Evolutionary conservation across 176 grass and related monocot species (phyloP), one percentile per base, ranked within the genome.

Genomic region (Areca catechu): DNA sequence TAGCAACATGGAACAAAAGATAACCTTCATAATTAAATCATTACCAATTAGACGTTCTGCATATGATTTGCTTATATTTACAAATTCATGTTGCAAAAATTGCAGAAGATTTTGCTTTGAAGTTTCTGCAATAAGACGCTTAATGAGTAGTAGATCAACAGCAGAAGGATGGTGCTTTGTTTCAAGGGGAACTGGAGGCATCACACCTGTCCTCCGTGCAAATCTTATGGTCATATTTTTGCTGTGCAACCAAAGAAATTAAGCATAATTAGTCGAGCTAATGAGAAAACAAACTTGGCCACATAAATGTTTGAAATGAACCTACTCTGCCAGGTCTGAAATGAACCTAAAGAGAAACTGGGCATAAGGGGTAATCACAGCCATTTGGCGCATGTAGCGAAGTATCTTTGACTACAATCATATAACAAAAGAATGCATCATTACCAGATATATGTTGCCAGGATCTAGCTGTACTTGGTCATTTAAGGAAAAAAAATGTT

Each of bases 361-460:
- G 54, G 92, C 78, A 62, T 88, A 97, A 72, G 86, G 92, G n/a
- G 92, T 97, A 57, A 97, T 97, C 47, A 97, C 92, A 55, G 86
- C 92, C 92, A 97, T 91, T 72, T 97, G 86, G 16, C 86, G 80
- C 92, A 91, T 97, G 66, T 97, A 97, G 76, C 88, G 86, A 49
- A 97, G 75, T 73, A 97, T 91, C 80, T 75, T 97, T 57, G 83
- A 97, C 92, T 97, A 83, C 54, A 43, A 43, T 43, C 34, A 43
- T 9, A 34, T 14, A 14, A 43, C 34, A 43, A 10, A 43, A 43
- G 34, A 43, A 14, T 43, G 10, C 9, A 43, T 43, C 34, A 43
- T 43, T 43, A 43, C 1, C 34, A 43, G 10, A 7, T 12, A 43
- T 14, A 43, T 34, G 30, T 43, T 9, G 34, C 10, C 34, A 43